Conservation (phyloP, 495 filamentous ascomycete genomes). For the Penicillium crystallinum region DNA sequence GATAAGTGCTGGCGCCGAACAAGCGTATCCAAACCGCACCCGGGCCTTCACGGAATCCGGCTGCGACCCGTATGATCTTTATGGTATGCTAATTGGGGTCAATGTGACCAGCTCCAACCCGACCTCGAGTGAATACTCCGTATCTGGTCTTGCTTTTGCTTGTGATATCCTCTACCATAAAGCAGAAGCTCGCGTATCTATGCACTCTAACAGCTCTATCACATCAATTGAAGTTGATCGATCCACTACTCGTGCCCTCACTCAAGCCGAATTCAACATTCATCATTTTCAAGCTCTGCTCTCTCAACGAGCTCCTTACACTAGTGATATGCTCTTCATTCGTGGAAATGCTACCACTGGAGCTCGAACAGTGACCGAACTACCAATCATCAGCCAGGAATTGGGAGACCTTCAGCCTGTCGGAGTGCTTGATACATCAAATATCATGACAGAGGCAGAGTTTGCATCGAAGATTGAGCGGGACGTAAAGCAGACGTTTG, state of each 20-base stretch:
- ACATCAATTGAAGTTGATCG: slow-evolving; percentile 20
- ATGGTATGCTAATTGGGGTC: slow-evolving; percentile 34
- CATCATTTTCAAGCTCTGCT: slow-evolving; percentile 33
- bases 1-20: slow-evolving; percentile 7
- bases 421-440: slow-evolving; percentile 29
- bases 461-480: slow-evolving; percentile 29
- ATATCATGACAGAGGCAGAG: slow-evolving; percentile 27
- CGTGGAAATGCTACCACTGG: slow-evolving; percentile 27
- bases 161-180: slow-evolving; percentile 34
- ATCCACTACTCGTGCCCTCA: slow-evolving; percentile 18
- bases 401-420: slow-evolving; percentile 32
- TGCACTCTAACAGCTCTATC: slow-evolving; percentile 42
- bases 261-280: slow-evolving; percentile 28
- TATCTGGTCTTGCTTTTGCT: slow-evolving; percentile 31
- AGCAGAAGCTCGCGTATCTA: slow-evolving; percentile 27
- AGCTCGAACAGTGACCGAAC: slow-evolving; percentile 27
- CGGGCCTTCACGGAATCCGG: slow-evolving; percentile 27
- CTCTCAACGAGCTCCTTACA: slow-evolving; percentile 32
- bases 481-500: slow-evolving; percentile 33
- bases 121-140: slow-evolving; percentile 14
- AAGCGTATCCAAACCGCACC: slow-evolving; percentile 10
- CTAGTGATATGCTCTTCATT: slow-evolving; percentile 38
- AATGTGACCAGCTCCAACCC: slow-evolving; percentile 23
- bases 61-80: slow-evolving; percentile 34
- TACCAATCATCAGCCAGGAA: slow-evolving; percentile 36